These are phyloP conservation scores for Penicillium macrosclerotiorum DNA, from an alignment of 495 filamentous ascomycete genomes.

Conservation along the genomic window DNA sequence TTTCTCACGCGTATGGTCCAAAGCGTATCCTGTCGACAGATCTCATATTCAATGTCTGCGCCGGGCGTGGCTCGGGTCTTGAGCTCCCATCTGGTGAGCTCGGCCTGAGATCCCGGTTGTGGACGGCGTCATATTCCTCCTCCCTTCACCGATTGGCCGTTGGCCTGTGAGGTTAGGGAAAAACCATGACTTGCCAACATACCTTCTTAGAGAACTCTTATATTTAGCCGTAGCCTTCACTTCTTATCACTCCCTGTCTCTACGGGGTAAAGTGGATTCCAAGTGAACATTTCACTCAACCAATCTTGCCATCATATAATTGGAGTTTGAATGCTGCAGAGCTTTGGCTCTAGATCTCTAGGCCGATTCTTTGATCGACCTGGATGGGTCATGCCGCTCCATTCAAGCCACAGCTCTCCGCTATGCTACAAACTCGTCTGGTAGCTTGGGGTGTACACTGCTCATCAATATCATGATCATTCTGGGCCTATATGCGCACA, in stretches of 20 bases:
- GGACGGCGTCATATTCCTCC: conserved; percentile 83
- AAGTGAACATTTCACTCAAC: no score
- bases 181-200: conserved; percentile 85
- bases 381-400: no score
- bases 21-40: conserved; percentile 87
- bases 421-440: no score
- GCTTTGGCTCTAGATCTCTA: no score
- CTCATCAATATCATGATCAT: conserved; percentile 29
- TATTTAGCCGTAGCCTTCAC: no score
- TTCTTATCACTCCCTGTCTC: no score
- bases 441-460: neutral
- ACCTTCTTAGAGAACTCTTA: conserved; percentile 2
- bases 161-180: conserved; percentile 76
- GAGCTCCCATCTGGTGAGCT: conserved; percentile 76
- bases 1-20: conserved; percentile 57
- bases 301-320: no score
- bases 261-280: no score
- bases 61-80: conserved; percentile 47
- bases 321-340: no score
- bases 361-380: no score
- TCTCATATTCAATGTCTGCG: conserved; percentile 68
- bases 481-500: conserved; percentile 15
- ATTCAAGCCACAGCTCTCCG: no score
- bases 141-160: conserved; percentile 77
- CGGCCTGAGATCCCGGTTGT: conserved; percentile 56